phyloP scores from a whole-genome alignment of 129 eudicot genomes.

The Arctium minus region DNA sequence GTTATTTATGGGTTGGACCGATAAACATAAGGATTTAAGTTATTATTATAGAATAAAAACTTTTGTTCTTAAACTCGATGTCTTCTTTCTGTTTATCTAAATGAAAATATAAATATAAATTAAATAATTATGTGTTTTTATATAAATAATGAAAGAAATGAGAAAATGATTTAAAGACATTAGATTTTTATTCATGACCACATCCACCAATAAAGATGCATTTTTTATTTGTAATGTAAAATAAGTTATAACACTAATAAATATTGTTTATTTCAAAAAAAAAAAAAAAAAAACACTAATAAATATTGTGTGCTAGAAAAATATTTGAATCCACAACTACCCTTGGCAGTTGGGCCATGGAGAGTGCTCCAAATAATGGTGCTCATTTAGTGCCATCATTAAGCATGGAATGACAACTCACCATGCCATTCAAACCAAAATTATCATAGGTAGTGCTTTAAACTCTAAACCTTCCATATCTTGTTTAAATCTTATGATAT shows the following conservation, averaged over 20 bases:
- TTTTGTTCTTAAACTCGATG: no score
- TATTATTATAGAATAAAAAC: no score
- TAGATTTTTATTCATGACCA: background rate
- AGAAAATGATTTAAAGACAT: no score
- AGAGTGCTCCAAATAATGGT: conserved; percentile 21
- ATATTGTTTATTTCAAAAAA: background rate
- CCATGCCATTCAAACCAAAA: background rate
- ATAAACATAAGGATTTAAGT: no score
- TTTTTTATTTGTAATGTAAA: background rate
- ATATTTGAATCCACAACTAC: background rate
- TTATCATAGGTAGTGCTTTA: background rate
- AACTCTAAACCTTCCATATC: no score
- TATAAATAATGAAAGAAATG: no score
- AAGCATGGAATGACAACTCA: conserved; percentile 34
- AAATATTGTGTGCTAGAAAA: background rate
- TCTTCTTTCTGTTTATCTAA: no score
- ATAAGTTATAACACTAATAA: background rate
- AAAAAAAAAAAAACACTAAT: background rate
- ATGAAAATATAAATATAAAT: no score
- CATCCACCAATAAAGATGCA: background rate
- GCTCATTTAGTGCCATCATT: conserved; percentile 35
- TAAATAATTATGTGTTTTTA: no score
- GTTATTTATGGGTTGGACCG: no score
- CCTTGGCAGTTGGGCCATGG: conserved; percentile 20
- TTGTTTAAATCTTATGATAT: no score